Evolutionary conservation across 2,329 filamentous ascomycete species (phyloP).

Genomic region (Fusarium nisikadoi): DNA sequence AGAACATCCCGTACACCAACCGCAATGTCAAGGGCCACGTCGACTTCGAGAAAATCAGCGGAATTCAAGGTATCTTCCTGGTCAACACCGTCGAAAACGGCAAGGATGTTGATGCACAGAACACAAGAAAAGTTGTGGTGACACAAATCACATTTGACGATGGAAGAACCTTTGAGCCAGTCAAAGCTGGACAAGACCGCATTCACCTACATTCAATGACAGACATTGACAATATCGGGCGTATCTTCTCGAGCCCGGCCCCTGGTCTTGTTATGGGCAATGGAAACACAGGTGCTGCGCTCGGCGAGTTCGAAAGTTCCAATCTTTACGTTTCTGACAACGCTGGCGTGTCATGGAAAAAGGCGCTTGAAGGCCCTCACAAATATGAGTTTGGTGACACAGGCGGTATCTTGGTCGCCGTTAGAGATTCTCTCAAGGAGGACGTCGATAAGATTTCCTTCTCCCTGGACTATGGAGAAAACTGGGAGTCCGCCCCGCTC

Average conservation of each 20-base stretch:
- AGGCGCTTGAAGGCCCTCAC: conserved; percentile 81
- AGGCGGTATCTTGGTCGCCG: conserved; percentile 86
- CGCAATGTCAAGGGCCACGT: conserved; percentile 79
- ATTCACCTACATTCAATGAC: conserved; percentile 95
- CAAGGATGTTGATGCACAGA: conserved; percentile 72
- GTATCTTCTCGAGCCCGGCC: conserved; percentile 92
- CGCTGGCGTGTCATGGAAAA: conserved; percentile 85
- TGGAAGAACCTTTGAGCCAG: conserved; percentile 81
- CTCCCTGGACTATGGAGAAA: conserved; percentile 89
- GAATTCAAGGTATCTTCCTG: conserved; percentile 91
- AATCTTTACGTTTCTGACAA: conserved; percentile 91
- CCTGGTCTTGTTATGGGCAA: conserved; percentile 94
- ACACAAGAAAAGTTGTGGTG: conserved; percentile 72
- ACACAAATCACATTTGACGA: conserved; percentile 95
- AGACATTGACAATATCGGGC: conserved; percentile 81
- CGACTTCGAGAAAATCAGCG: conserved; percentile 93
- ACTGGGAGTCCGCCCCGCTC: conserved; percentile 79
- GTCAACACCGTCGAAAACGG: conserved; percentile 92
- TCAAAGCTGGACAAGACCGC: conserved; percentile 74
- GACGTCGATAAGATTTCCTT: conserved; percentile 71
- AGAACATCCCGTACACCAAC: conserved; percentile 93
- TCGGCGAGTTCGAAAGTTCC: conserved; percentile 77
- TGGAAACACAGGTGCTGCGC: conserved; percentile 83
- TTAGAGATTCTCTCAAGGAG: conserved; percentile 76
- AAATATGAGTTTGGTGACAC: conserved; percentile 97